phyloP scores from a whole-genome alignment of 768 basidiomycete genomes.

The Chiua virens region DNA sequence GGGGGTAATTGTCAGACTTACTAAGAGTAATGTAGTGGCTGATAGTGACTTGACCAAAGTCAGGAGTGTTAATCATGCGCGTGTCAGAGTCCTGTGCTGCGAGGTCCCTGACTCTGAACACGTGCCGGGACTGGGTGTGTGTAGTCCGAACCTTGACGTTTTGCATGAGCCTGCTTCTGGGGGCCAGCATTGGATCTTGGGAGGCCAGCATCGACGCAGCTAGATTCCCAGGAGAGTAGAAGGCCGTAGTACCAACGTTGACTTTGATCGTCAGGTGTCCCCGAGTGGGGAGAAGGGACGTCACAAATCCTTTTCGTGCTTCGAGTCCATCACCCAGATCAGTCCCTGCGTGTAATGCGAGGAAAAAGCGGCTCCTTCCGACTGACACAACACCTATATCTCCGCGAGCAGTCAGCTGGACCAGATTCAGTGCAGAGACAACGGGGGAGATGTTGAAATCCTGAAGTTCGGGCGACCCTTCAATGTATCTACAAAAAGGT shows the following conservation, averaged over 20 bases:
- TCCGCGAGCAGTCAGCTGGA: neutral
- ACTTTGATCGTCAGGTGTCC: neutral
- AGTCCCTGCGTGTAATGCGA: neutral
- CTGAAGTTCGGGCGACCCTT: neutral
- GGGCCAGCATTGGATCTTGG: neutral
- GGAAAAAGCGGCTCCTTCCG: neutral
- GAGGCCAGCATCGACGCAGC: neutral
- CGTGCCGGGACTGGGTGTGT: neutral
- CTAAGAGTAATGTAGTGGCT: neutral
- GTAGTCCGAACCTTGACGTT: neutral
- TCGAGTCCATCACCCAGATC: neutral
- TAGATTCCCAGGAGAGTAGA: neutral
- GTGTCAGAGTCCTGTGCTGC: neutral
- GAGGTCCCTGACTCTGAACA: neutral
- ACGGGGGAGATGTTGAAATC: neutral
- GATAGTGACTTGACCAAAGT: neutral
- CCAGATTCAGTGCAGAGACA: neutral
- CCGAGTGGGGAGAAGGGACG: neutral
- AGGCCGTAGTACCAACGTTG: neutral
- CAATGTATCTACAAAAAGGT: neutral
- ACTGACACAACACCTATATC: neutral
- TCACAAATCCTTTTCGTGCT: neutral
- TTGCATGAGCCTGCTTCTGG: neutral
- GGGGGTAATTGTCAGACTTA: neutral
- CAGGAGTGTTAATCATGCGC: neutral